phyloP scores from a whole-genome alignment of 1,284 basidiomycete species.

The Ganoderma sp. region DNA sequence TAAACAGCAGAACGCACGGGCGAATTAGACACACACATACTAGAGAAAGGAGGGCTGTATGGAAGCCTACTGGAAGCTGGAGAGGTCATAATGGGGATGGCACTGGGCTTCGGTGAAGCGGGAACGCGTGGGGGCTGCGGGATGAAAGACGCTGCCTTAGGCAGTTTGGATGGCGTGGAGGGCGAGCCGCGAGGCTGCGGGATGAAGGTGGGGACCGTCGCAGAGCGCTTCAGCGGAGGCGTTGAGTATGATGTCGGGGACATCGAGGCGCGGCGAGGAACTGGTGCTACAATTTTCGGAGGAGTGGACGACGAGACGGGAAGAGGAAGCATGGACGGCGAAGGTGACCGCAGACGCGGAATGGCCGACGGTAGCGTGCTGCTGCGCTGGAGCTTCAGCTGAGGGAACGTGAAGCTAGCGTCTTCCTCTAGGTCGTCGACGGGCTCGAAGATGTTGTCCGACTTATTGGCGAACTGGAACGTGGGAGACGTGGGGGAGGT shows the following conservation, averaged over 20 bases:
- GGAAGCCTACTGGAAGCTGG: slow-evolving; percentile 36
- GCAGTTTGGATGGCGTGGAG: slow-evolving; percentile 36
- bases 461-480: slow-evolving; percentile 15
- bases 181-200: slow-evolving; percentile 50
- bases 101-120: slow-evolving; percentile 31
- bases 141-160: slow-evolving; percentile 53
- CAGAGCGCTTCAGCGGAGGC: slow-evolving; percentile 56
- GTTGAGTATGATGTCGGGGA: slow-evolving; percentile 42
- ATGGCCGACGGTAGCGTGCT: slow-evolving; percentile 56
- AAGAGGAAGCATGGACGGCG: slow-evolving; percentile 39
- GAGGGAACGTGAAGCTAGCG: slow-evolving; percentile 35
- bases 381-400: slow-evolving; percentile 25
- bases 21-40: slow-evolving; percentile 40
- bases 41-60: slow-evolving; percentile 35
- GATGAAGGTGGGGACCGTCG: slow-evolving; percentile 53
- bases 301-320: slow-evolving; percentile 31
- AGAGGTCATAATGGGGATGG: slow-evolving; percentile 41
- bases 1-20: slow-evolving; percentile 26
- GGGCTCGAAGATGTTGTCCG: slow-evolving; percentile 31
- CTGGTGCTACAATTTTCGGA: slow-evolving; percentile 34
- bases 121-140: slow-evolving; percentile 52
- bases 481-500: slow-evolving; percentile 28
- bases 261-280: slow-evolving; percentile 33
- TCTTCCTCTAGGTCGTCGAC: slow-evolving; percentile 44
- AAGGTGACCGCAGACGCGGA: slow-evolving; percentile 51